phyloP scores from a whole-genome alignment of 306 rosid genomes.

The Sophora flavescens region DNA sequence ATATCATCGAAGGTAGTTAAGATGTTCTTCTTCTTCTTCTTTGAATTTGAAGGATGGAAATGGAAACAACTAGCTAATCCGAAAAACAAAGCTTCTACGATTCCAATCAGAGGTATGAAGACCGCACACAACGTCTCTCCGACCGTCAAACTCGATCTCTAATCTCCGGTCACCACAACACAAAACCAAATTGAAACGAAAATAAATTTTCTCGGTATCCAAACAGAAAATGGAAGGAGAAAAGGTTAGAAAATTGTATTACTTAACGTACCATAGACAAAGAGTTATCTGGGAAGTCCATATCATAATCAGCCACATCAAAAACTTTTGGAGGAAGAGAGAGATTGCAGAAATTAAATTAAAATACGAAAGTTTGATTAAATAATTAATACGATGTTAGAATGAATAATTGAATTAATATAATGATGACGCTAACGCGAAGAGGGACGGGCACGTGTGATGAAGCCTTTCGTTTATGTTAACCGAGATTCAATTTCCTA shows the following conservation, averaged over 20 bases:
- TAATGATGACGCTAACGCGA: too few species aligned
- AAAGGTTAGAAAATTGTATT: not conserved
- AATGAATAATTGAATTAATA: too few species aligned
- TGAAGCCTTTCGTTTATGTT: too few species aligned
- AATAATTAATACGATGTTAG: too few species aligned
- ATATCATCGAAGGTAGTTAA: constrained; percentile 48
- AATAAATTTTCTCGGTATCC: not conserved
- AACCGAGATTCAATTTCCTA: too few species aligned
- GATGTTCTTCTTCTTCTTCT: constrained; percentile 13
- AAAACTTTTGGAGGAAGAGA: not conserved
- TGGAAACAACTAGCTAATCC: constrained; percentile 61
- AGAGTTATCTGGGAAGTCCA: constrained; percentile 28
- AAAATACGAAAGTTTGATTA: too few species aligned
- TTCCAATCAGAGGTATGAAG: constrained; percentile 56
- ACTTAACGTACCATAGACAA: not conserved
- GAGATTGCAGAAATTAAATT: too few species aligned
- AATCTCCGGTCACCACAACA: not conserved
- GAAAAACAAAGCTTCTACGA: constrained; percentile 51
- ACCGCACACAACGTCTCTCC: constrained; percentile 59
- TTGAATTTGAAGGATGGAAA: not conserved
- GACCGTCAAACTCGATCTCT: constrained; percentile 55
- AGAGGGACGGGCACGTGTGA: too few species aligned
- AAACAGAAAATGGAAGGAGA: not conserved
- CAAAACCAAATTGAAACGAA: too few species aligned
- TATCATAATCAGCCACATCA: not conserved